Evolutionary conservation across 1,284 basidiomycete species (phyloP).

Genomic region (Marasmius sp.): DNA sequence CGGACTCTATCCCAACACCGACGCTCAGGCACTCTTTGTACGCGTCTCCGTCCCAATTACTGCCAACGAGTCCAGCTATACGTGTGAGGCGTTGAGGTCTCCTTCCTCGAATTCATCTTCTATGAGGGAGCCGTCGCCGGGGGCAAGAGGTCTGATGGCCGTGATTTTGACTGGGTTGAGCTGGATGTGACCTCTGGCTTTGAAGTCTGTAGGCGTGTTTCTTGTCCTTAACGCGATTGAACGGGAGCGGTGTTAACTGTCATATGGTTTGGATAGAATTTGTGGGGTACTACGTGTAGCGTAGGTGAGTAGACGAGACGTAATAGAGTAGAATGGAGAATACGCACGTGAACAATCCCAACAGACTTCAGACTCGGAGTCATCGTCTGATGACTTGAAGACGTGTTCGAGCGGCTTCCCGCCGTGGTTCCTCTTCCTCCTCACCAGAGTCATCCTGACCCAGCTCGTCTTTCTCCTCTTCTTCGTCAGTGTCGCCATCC

Average conservation of each 20-base stretch:
- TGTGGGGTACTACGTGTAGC: slow-evolving; percentile 37
- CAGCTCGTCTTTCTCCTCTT: slow-evolving; percentile 27
- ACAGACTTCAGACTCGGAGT: slow-evolving; percentile 17
- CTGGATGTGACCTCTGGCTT: slow-evolving; percentile 45
- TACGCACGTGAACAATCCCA: slow-evolving; percentile 62
- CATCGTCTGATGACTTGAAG: slow-evolving; percentile 49
- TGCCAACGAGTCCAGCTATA: slow-evolving; percentile 1
- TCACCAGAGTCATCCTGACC: slow-evolving; percentile 26
- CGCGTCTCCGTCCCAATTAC: slow-evolving; percentile 18
- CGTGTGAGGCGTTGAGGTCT: no score
- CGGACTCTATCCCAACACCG: no score
- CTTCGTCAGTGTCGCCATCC: slow-evolving; percentile 22
- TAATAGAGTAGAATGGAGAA: neutral
- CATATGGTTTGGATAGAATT: slow-evolving; percentile 50
- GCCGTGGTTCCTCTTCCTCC: slow-evolving; percentile 44
- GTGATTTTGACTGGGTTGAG: slow-evolving; percentile 25
- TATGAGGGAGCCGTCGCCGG: neutral
- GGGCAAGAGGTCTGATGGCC: slow-evolving; percentile 13
- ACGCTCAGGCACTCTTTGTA: neutral
- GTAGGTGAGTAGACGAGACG: slow-evolving; percentile 31
- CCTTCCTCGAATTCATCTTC: slow-evolving; percentile 1
- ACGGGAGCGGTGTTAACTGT: slow-evolving; percentile 52
- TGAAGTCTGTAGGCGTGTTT: slow-evolving; percentile 60
- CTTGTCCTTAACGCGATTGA: slow-evolving; percentile 50
- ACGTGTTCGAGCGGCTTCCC: slow-evolving; percentile 58